phyloP scores from a whole-genome alignment of 2,329 filamentous ascomycete species.

The Aspergillus felis region DNA sequence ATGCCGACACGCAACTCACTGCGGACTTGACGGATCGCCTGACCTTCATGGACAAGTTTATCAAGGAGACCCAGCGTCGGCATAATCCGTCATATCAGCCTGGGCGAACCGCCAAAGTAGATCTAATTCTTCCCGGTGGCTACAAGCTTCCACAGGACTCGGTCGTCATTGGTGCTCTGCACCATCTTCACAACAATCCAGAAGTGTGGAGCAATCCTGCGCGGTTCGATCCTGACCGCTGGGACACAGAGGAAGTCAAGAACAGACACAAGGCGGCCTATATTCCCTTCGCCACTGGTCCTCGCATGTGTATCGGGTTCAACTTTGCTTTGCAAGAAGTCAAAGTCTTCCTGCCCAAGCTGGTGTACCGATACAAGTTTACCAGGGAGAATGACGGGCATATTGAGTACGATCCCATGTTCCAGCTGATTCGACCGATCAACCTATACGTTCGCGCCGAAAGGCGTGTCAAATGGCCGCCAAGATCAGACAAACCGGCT shows the following conservation, averaged over 20 bases:
- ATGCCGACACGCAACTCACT: conserved; percentile 43
- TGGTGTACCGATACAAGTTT: conserved; percentile 59
- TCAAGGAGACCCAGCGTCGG: conserved; percentile 59
- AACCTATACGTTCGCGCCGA: conserved; percentile 17
- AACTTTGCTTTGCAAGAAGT: conserved; percentile 61
- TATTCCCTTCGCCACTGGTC: conserved; percentile 57
- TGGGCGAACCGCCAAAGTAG: conserved; percentile 53
- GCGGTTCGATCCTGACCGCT: conserved; percentile 57
- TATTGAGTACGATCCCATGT: conserved; percentile 36
- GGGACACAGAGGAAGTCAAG: conserved; percentile 54
- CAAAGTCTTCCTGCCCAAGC: conserved; percentile 54
- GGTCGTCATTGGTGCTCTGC: conserved; percentile 51
- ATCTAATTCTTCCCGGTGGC: conserved; percentile 57
- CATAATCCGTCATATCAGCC: conserved; percentile 62
- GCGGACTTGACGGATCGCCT: conserved; percentile 48
- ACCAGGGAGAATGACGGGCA: conserved; percentile 46
- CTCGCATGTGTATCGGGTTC: conserved; percentile 60
- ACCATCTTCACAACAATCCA: conserved; percentile 49
- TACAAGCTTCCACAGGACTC: conserved; percentile 52
- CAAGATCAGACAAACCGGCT: conserved; percentile 10
- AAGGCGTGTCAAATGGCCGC: conserved; percentile 24
- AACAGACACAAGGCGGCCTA: conserved; percentile 51
- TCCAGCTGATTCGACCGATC: conserved; percentile 21
- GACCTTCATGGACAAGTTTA: conserved; percentile 36
- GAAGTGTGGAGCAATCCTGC: conserved; percentile 56